Conservation (phyloP, 129 eudicot species). For the Apium graveolens region DNA sequence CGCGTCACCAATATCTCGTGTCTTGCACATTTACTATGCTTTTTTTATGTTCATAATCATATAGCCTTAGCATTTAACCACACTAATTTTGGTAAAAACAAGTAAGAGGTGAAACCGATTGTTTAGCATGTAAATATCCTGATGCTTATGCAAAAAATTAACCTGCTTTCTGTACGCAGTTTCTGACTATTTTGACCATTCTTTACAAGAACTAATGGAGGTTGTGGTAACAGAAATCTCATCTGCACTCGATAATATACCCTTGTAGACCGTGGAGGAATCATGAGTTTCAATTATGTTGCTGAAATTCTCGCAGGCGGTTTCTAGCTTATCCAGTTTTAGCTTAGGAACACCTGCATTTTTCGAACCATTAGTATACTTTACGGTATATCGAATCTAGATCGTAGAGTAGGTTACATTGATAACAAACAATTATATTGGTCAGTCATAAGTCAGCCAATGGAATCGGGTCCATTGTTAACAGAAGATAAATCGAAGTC, state of each 20-base stretch:
- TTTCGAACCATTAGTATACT: neutral
- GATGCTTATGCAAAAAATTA: slow-evolving; percentile 12
- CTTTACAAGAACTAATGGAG: slow-evolving; percentile 32
- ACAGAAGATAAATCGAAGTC: too few species aligned
- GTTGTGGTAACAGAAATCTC: slow-evolving; percentile 78
- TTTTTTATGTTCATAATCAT: too few species aligned
- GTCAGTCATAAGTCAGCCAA: too few species aligned
- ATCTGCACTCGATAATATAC: slow-evolving; percentile 87
- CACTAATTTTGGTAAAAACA: too few species aligned
- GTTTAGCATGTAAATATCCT: neutral
- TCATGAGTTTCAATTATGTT: slow-evolving; percentile 58
- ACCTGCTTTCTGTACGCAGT: slow-evolving; percentile 65
- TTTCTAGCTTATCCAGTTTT: slow-evolving; percentile 73
- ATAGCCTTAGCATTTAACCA: too few species aligned
- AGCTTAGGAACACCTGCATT: slow-evolving; percentile 87
- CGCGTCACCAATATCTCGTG: too few species aligned
- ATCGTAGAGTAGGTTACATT: neutral
- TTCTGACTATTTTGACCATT: slow-evolving; percentile 75
- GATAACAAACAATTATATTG: neutral
- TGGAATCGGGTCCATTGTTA: too few species aligned
- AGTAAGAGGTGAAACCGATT: neutral
- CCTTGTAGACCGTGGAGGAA: slow-evolving; percentile 61
- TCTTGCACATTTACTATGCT: too few species aligned
- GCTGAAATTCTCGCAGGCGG: slow-evolving; percentile 96
- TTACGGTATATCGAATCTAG: neutral